These are phyloP conservation scores for Daldinia loculata DNA, from an alignment of 495 filamentous ascomycete genomes.

Conservation along the genomic window DNA sequence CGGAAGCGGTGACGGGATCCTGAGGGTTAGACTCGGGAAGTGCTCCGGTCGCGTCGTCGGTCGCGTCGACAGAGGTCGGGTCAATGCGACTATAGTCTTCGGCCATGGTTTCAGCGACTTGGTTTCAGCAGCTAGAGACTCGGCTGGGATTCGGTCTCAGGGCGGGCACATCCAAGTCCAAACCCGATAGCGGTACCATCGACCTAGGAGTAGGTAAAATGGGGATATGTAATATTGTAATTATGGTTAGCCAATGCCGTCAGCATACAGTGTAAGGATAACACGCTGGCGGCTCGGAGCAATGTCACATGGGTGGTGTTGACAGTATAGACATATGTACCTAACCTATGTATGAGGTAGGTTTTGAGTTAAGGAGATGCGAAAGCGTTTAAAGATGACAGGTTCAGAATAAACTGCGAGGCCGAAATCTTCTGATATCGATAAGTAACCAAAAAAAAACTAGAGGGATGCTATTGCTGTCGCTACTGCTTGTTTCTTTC, in stretches of 20 bases:
- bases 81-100: conserved; percentile 42
- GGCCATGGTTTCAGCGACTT: conserved; percentile 37
- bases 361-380: background rate
- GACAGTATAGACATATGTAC: conserved; percentile 2
- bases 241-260: conserved; percentile 24
- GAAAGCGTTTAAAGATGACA: conserved; percentile 2
- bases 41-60: conserved; percentile 12
- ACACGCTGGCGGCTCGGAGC: conserved; percentile 19
- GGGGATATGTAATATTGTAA: conserved; percentile 33
- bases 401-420: conserved; percentile 6
- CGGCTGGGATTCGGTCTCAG: conserved; percentile 8
- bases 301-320: conserved; percentile 38
- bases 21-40: conserved; percentile 4
- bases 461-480: background rate
- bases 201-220: conserved; percentile 40
- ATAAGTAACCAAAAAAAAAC: conserved; percentile 10
- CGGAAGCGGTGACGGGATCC: background rate
- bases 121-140: conserved; percentile 11
- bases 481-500: background rate
- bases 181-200: conserved; percentile 8
- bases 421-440: conserved; percentile 14
- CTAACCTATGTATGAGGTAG: background rate
- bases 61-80: conserved; percentile 5
- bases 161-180: conserved; percentile 9
- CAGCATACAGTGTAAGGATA: conserved; percentile 10